Conservation (phyloP, 2,329 filamentous ascomycete genomes). For the Phaeoacremonium minimum region DNA sequence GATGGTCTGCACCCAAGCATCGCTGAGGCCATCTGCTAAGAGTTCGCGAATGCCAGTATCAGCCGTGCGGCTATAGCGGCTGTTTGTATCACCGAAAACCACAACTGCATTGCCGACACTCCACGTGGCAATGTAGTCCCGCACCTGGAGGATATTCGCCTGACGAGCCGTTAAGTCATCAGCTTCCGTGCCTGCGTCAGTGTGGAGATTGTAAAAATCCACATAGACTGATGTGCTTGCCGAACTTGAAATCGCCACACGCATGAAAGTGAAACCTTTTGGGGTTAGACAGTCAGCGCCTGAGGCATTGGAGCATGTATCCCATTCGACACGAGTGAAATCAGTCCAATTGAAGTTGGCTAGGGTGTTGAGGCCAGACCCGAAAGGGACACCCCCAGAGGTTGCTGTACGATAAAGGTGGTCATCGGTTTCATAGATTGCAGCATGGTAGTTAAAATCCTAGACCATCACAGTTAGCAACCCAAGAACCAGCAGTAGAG, state of each 20-base stretch:
- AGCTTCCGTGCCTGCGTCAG: slow-evolving; percentile 55
- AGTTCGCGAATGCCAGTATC: slow-evolving; percentile 42
- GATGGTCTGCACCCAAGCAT: slow-evolving; percentile 56
- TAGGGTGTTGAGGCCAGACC: slow-evolving; percentile 61
- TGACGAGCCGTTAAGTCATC: slow-evolving; percentile 52
- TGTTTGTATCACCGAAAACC: slow-evolving; percentile 62
- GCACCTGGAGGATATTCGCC: slow-evolving; percentile 55
- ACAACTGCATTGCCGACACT: slow-evolving; percentile 58
- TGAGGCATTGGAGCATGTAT: slow-evolving; percentile 50
- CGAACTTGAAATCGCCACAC: slow-evolving; percentile 39
- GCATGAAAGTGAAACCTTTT: slow-evolving; percentile 68
- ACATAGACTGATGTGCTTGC: slow-evolving; percentile 40
- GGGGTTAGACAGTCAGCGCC: slow-evolving; percentile 60
- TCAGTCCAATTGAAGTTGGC: slow-evolving; percentile 53
- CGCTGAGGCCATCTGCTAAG: slow-evolving; percentile 46
- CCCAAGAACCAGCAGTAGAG: no score
- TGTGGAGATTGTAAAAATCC: slow-evolving; percentile 64
- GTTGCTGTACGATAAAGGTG: slow-evolving; percentile 59
- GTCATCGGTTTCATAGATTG: slow-evolving; percentile 55
- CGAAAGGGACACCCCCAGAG: slow-evolving; percentile 59
- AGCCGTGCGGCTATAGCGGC: slow-evolving; percentile 53
- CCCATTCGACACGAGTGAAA: slow-evolving; percentile 56
- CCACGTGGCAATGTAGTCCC: slow-evolving; percentile 49
- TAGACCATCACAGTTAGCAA: no score
- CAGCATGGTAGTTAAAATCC: slow-evolving; percentile 66